A percentile compares a stretch with the other conserved stretches of the same genome.
Conservation (phyloP, 164 flowering plant species). For the Annona cherimola region DNA sequence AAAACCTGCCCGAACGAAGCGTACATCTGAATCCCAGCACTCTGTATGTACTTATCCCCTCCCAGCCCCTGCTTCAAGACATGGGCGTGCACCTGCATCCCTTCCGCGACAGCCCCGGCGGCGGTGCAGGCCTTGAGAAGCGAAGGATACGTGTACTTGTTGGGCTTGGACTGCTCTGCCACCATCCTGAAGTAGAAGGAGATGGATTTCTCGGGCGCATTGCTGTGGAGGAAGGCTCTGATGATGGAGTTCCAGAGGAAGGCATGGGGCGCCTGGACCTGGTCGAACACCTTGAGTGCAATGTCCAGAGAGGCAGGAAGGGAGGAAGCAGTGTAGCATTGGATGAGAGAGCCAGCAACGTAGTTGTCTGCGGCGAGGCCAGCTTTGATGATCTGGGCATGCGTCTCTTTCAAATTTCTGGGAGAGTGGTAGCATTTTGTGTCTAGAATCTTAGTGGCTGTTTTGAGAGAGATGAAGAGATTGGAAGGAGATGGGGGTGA, state of each 20-base stretch:
- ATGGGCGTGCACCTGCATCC: slow-evolving; percentile 43
- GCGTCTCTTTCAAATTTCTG: slow-evolving; percentile 36
- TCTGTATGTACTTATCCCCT: slow-evolving; percentile 34
- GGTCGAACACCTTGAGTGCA: slow-evolving; percentile 34
- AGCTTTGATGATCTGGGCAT: slow-evolving; percentile 31
- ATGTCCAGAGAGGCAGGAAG: slow-evolving; percentile 14
- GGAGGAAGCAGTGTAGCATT: slow-evolving; percentile 31
- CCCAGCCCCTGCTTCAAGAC: slow-evolving; percentile 35
- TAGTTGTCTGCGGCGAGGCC: slow-evolving; percentile 38
- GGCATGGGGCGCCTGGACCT: slow-evolving; percentile 31
- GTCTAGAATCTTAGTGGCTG: slow-evolving; percentile 32
- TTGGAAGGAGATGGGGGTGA: slow-evolving; percentile 2
- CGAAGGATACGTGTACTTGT: slow-evolving; percentile 42
- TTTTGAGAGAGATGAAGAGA: slow-evolving; percentile 27
- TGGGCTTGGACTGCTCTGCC: slow-evolving; percentile 28
- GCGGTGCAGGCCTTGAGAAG: slow-evolving; percentile 40
- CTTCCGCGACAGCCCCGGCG: slow-evolving; percentile 25
- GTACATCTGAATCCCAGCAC: slow-evolving; percentile 51
- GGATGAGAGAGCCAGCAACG: slow-evolving; percentile 39
- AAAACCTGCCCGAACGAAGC: slow-evolving; percentile 25
- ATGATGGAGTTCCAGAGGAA: slow-evolving; percentile 48
- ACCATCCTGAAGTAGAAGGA: slow-evolving; percentile 32
- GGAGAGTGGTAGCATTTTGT: slow-evolving; percentile 39
- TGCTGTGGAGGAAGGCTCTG: slow-evolving; percentile 36
- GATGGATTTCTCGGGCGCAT: slow-evolving; percentile 27